Evolutionary conservation across 2,329 filamentous ascomycete genomes (phyloP), one percentile per base, ranked within the genome.

Genomic region (Talaromyces sp.): DNA sequence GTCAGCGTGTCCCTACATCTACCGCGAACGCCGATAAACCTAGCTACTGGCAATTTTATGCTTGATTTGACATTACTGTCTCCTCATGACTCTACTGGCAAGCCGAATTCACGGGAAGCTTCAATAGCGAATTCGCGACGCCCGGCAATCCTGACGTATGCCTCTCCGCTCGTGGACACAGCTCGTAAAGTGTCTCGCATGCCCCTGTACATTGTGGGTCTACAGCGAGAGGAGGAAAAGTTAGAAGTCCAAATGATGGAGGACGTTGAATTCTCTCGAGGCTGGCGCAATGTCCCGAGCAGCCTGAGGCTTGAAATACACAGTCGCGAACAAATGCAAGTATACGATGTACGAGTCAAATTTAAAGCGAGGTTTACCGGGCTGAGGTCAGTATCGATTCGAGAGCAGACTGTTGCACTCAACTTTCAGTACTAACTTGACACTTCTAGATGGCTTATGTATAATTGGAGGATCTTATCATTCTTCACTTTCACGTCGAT

Each of bases 11-110:
- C 85, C 24, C 81, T 99, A 32, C 83, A 84, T 3, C 81, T 99
- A 64, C 95, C 95, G 19, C 86, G 88, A 46, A 95, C 91, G 2
- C 86, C 86, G 0, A 76, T 82, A 1, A 99, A 99, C 69, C 77
- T 89, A 24, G 84, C 83, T 2, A 84, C 84, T 14, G 95, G 95
- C 29, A 98, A 98, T 77, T 98, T 97, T 80, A 99, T 99, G 95
- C 79, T 98, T 19, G 88, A 90, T 53, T 78, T 96, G 17, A 84
- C 86, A 62, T 83, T 96, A 56, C 82, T 90, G 55, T 81, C 81
- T 27, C 76, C 77, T 26, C 74, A 76, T 9, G 72, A 68, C 4
- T 73, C 66, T 29, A 71, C 66, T 29, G 67, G 61, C 1, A 64
- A 65, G 21, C 59, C 64, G n/a, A 72, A 73, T 57, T 64, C 65